Conservation (phyloP, 768 basidiomycete species). For the Mycena floridula region DNA sequence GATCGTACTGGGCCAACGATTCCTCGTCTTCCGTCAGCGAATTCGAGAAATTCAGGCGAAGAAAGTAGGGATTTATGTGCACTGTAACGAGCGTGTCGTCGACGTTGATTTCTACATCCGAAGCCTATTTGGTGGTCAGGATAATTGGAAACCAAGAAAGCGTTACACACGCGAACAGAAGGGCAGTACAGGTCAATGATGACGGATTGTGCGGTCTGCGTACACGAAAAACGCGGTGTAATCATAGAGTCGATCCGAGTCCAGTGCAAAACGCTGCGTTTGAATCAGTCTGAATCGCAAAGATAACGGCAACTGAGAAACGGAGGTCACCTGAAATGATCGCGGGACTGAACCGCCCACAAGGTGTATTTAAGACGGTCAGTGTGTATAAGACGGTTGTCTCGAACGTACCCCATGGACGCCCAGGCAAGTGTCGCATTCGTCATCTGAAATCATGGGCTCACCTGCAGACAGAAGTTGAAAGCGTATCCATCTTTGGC, state of each 20-base stretch:
- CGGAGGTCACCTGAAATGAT: too few relatives aligned
- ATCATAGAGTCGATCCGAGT: too few relatives aligned
- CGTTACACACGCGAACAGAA: conserved; percentile 53
- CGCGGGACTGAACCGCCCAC: too few relatives aligned
- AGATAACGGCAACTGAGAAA: too few relatives aligned
- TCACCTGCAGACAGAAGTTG: conserved; percentile 57
- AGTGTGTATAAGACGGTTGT: too few relatives aligned
- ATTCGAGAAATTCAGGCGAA: conserved; percentile 73
- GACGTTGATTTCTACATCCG: conserved; percentile 75
- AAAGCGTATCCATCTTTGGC: conserved; percentile 66
- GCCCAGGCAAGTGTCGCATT: conserved; percentile 32
- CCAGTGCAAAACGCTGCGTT: too few relatives aligned
- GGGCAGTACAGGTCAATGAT: conserved; percentile 63
- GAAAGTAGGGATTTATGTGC: conserved; percentile 80
- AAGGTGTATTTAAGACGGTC: too few relatives aligned
- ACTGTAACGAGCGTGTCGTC: conserved; percentile 65
- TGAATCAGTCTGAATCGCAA: too few relatives aligned
- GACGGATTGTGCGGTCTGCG: conserved; percentile 52
- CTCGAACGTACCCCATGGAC: conserved; percentile 31
- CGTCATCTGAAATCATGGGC: too few relatives aligned
- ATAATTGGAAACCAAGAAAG: conserved; percentile 2
- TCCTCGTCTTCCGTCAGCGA: conserved; percentile 60
- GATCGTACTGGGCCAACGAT: conserved; percentile 70
- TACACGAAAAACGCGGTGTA: conserved; percentile 70
- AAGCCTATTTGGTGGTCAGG: conserved; percentile 48